phyloP scores from a whole-genome alignment of 108 stramenopile genomes.

The Skeletonema marinoi region DNA sequence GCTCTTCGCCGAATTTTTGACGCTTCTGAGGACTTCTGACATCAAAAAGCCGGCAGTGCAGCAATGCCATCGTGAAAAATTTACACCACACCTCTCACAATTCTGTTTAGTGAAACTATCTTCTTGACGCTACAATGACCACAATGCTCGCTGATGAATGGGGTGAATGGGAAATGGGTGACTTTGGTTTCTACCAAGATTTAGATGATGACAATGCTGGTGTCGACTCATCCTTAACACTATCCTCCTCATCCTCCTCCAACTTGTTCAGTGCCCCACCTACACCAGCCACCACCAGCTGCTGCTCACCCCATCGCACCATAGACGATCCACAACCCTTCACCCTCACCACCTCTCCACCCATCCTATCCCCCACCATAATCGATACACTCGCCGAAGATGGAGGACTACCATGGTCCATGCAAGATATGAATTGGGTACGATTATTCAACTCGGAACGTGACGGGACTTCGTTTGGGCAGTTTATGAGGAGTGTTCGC shows the following conservation, averaged over 20 bases:
- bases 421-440: conserved; percentile 24
- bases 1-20: too few relatives aligned
- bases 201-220: not conserved
- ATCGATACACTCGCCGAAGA: conserved; percentile 2
- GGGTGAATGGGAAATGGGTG: not conserved
- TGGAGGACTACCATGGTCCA: conserved; percentile 20
- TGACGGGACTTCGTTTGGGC: conserved; percentile 25
- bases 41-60: too few relatives aligned
- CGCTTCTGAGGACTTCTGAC: too few relatives aligned
- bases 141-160: not conserved
- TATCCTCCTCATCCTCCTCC: not conserved
- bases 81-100: not conserved
- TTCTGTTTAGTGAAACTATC: not conserved
- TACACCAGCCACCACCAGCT: not conserved
- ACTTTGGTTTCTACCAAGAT: conserved; percentile 8
- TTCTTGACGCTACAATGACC: too few relatives aligned
- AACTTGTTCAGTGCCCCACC: too few relatives aligned
- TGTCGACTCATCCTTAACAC: not conserved
- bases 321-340: not conserved
- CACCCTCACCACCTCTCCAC: not conserved
- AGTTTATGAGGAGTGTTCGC: conserved; percentile 21
- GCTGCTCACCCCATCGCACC: not conserved
- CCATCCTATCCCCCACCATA: conserved; percentile 8
- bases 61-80: too few relatives aligned
- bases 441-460: conserved; percentile 17